Evolutionary conservation across 2,329 filamentous ascomycete species (phyloP).

Genomic region (Diaporthe aspalathi): DNA sequence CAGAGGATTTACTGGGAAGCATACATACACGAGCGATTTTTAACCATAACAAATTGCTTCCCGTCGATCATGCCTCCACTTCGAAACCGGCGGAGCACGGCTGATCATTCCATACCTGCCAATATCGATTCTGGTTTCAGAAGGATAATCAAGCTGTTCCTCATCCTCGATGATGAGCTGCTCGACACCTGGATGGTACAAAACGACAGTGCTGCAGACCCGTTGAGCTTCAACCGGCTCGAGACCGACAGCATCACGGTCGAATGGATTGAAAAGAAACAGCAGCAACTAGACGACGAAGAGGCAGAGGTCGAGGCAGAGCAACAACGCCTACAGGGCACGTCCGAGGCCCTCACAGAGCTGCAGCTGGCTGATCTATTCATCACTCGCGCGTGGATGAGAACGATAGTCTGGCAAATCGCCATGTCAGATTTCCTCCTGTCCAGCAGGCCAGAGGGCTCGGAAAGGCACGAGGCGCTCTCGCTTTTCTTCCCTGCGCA

Average conservation of each 20-base stretch:
- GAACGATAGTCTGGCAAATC: constrained; percentile 56
- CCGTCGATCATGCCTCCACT: constrained; percentile 51
- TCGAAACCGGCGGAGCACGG: constrained; percentile 45
- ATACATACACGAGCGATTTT: constrained; percentile 67
- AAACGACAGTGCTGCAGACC: constrained; percentile 19
- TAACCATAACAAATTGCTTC: constrained; percentile 63
- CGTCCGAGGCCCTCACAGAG: constrained; percentile 48
- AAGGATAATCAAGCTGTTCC: constrained; percentile 52
- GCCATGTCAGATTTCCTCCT: constrained; percentile 54
- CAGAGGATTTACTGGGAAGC: constrained; percentile 67
- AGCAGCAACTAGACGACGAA: constrained; percentile 53
- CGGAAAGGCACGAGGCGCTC: constrained; percentile 50
- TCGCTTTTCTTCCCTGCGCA: constrained; percentile 54
- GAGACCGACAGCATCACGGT: constrained; percentile 49
- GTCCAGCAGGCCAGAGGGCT: constrained; percentile 48
- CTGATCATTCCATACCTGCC: constrained; percentile 50
- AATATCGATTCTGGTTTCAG: constrained; percentile 53
- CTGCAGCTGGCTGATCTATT: constrained; percentile 56
- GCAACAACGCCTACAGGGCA: constrained; percentile 37
- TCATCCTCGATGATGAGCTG: constrained; percentile 53
- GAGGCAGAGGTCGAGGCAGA: constrained; percentile 48
- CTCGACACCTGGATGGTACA: constrained; percentile 50
- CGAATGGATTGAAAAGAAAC: constrained; percentile 55
- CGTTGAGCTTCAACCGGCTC: not conserved
- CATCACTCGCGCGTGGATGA: constrained; percentile 55